Evolutionary conservation across 106 monocot species (phyloP).

Genomic region (Allium sativum): DNA sequence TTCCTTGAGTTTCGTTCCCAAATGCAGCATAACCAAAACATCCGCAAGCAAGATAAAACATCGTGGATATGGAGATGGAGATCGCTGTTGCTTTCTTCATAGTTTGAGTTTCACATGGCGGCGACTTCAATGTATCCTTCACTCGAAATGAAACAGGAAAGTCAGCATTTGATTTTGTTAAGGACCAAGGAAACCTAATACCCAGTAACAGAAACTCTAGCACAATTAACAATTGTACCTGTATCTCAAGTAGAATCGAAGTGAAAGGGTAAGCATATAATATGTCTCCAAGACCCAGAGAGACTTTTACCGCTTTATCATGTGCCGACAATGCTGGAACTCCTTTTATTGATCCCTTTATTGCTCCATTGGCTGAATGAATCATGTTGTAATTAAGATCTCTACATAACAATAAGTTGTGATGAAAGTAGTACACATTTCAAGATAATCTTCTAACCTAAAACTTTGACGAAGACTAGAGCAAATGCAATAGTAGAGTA

Average conservation of each 20-base stretch:
- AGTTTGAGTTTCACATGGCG: conserved; percentile 67
- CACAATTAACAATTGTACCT: conserved; percentile 19
- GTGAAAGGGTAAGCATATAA: conserved; percentile 46
- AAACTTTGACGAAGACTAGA: conserved; percentile 65
- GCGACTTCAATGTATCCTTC: conserved; percentile 79
- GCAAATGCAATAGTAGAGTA: conserved; percentile 63
- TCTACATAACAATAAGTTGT: neutral
- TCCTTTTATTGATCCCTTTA: conserved; percentile 22
- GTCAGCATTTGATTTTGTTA: neutral
- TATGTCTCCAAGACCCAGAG: conserved; percentile 44
- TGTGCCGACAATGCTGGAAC: conserved; percentile 9
- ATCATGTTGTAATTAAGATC: neutral
- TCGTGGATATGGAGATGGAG: conserved; percentile 53
- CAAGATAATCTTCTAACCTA: conserved; percentile 18
- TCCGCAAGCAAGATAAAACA: conserved; percentile 91
- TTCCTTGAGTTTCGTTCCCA: conserved; percentile 78
- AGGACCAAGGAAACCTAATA: neutral
- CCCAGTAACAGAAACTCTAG: neutral
- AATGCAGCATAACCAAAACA: conserved; percentile 96
- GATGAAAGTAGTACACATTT: neutral
- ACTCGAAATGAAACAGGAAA: neutral
- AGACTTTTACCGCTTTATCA: conserved; percentile 31
- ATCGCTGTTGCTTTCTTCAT: conserved; percentile 75
- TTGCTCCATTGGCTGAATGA: conserved; percentile 24
- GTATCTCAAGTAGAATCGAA: conserved; percentile 39